A percentile compares a stretch with the other conserved stretches of the same genome.
Conservation (phyloP, 2,329 filamentous ascomycete species). For the Talaromyces sp. region DNA sequence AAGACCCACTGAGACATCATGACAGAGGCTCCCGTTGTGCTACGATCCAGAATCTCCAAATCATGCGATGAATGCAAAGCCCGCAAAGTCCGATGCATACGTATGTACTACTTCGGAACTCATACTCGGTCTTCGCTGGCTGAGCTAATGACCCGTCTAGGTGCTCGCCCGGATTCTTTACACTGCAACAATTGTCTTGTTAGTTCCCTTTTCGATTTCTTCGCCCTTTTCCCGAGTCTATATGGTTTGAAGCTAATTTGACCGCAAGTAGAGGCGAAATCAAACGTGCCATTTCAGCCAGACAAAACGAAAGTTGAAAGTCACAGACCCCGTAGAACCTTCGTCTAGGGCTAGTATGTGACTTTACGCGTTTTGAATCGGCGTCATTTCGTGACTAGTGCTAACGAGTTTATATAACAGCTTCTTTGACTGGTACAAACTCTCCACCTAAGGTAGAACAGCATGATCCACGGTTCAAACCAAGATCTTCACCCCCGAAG, state of each 20-base stretch:
- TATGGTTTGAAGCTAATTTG: neutral
- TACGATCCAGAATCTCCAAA: conserved; percentile 18
- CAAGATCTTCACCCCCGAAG: neutral
- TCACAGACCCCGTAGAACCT: conserved; percentile 2
- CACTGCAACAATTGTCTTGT: conserved; percentile 29
- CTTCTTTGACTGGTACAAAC: neutral
- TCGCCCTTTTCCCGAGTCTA: neutral
- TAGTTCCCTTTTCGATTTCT: neutral
- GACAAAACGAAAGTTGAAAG: conserved; percentile 18
- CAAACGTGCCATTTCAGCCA: conserved; percentile 23
- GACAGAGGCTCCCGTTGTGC: conserved; percentile 2
- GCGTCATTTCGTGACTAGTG: neutral
- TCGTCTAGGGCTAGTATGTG: neutral
- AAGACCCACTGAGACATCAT: neutral
- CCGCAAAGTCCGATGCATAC: conserved; percentile 40
- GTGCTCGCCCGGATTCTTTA: conserved; percentile 5
- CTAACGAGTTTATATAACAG: neutral
- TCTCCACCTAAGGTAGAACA: neutral
- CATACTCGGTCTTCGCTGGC: neutral
- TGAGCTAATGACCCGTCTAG: conserved; percentile 1
- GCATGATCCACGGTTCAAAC: neutral
- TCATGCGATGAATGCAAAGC: conserved; percentile 38
- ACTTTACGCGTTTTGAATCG: neutral
- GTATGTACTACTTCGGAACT: conserved; percentile 21
- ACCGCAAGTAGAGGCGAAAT: conserved; percentile 18